These are phyloP conservation scores for Cornus suecica DNA, from an alignment of 148 eudicot species.

Conservation along the genomic window DNA sequence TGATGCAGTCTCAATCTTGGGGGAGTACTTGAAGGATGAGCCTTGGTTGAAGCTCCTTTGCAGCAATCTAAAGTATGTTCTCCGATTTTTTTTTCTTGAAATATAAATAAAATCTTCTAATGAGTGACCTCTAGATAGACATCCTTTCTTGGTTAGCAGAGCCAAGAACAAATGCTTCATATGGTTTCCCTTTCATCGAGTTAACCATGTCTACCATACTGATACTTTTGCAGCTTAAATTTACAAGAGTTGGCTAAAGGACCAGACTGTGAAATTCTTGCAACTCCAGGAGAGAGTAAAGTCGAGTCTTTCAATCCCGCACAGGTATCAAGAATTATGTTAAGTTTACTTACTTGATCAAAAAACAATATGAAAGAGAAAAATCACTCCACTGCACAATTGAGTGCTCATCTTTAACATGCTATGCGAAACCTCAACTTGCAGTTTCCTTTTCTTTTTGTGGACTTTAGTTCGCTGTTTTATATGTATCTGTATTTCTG, in stretches of 20 bases:
- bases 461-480: not conserved
- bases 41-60: slow-evolving; percentile 92
- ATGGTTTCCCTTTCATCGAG: slow-evolving; percentile 19
- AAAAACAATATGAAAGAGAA: no score
- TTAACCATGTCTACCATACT: slow-evolving; percentile 12
- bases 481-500: not conserved
- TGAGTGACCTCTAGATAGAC: not conserved
- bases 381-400: not conserved
- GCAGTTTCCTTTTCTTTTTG: not conserved
- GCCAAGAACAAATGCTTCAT: not conserved
- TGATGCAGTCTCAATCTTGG: slow-evolving; percentile 66
- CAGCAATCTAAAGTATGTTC: slow-evolving; percentile 58
- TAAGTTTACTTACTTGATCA: not conserved
- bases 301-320: slow-evolving; percentile 24
- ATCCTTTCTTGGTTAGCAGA: not conserved
- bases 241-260: slow-evolving; percentile 25
- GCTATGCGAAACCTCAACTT: not conserved
- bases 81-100: not conserved
- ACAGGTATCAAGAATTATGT: slow-evolving; percentile 26
- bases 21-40: slow-evolving; percentile 86
- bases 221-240: slow-evolving; percentile 34
- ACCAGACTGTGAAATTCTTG: slow-evolving; percentile 11
- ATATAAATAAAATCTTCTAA: not conserved
- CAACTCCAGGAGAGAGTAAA: slow-evolving; percentile 12
- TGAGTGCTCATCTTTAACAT: not conserved